These are phyloP conservation scores for Rubia balearica DNA, from an alignment of 305 asterid genomes.

Conservation along the genomic window DNA sequence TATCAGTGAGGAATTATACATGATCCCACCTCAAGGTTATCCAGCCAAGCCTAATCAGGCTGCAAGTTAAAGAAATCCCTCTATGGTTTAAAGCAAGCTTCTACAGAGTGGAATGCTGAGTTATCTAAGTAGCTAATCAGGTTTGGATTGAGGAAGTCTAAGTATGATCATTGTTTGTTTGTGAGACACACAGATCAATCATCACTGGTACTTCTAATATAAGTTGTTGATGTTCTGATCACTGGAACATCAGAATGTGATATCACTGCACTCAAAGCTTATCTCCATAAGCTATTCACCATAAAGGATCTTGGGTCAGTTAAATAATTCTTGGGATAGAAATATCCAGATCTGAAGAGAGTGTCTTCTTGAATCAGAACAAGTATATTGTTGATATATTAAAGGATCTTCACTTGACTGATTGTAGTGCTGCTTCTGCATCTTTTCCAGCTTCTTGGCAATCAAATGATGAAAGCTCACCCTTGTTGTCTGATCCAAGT, in stretches of 20 bases:
- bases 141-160: too few species aligned
- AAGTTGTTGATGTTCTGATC: too few species aligned
- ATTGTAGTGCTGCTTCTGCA: background rate
- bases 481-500: background rate
- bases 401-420: background rate
- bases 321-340: background rate
- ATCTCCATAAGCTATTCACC: background rate
- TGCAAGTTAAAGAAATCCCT: background rate
- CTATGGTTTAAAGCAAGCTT: background rate
- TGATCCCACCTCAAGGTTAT: background rate
- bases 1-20: background rate
- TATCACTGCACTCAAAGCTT: background rate
- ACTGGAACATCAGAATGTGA: too few species aligned
- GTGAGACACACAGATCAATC: too few species aligned
- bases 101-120: too few species aligned
- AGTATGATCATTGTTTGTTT: too few species aligned
- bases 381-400: background rate
- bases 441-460: background rate
- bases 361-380: too few species aligned
- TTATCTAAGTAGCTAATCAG: too few species aligned
- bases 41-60: background rate
- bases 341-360: too few species aligned
- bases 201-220: too few species aligned
- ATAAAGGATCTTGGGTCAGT: background rate
- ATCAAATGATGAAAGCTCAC: background rate